Percentiles rank a stretch among this genome's conserved stretches.
Evolutionary conservation across 768 basidiomycete genomes (phyloP).

Genomic region (Russula dissimulans): DNA sequence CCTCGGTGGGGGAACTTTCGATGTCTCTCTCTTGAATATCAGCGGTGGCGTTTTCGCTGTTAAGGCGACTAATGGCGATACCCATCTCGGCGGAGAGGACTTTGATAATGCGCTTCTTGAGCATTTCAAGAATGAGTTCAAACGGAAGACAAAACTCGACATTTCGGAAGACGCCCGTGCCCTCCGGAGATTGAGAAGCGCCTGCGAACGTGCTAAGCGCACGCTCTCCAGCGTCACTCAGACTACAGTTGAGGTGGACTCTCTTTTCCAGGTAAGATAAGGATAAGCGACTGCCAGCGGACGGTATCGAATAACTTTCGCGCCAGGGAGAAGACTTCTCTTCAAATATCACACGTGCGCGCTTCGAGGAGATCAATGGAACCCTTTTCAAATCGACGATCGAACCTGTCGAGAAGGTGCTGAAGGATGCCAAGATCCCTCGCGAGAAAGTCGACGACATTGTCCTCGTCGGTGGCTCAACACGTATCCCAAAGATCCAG

Average conservation of each 20-base stretch:
- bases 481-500: slow-evolving; percentile 99
- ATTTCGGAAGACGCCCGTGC: slow-evolving; percentile 97
- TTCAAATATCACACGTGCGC: slow-evolving; percentile 96
- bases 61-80: slow-evolving; percentile 99
- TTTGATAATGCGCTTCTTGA: slow-evolving; percentile 98
- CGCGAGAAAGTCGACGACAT: slow-evolving; percentile 98
- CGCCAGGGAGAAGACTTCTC: slow-evolving; percentile 91
- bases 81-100: slow-evolving; percentile 99
- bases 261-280: slow-evolving; percentile 73
- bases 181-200: slow-evolving; percentile 87
- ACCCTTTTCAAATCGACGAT: slow-evolving; percentile 91
- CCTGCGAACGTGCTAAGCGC: slow-evolving; percentile 99
- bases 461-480: slow-evolving; percentile 98
- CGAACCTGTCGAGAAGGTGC: slow-evolving; percentile 96
- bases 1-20: slow-evolving; percentile 99
- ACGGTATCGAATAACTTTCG: slow-evolving; percentile 8
- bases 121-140: slow-evolving; percentile 99
- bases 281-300: slow-evolving; percentile 15
- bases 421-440: slow-evolving; percentile 98
- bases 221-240: slow-evolving; percentile 97
- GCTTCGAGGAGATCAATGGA: slow-evolving; percentile 99
- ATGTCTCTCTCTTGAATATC: slow-evolving; percentile 98
- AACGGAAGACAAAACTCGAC: slow-evolving; percentile 93
- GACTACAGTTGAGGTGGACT: slow-evolving; percentile 99
- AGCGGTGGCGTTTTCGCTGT: slow-evolving; percentile 97